phyloP scores from a whole-genome alignment of 2,329 filamentous ascomycete genomes.

The Pleomassaria siparia region DNA sequence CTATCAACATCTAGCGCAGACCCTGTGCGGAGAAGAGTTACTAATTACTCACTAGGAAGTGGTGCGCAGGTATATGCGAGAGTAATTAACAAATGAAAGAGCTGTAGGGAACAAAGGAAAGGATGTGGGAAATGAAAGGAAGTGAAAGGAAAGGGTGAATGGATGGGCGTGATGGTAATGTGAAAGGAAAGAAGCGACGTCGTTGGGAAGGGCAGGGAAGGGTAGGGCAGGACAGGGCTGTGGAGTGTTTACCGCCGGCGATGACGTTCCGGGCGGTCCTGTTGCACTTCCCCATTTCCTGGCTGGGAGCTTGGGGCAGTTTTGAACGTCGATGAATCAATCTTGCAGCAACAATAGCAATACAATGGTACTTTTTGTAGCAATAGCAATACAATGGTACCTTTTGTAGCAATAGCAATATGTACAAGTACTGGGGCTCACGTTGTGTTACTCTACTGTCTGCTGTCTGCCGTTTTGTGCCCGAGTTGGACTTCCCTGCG shows the following conservation, averaged over 20 bases:
- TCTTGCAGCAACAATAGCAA: neutral
- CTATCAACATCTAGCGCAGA: constrained; percentile 6
- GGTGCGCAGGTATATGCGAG: neutral
- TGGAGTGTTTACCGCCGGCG: neutral
- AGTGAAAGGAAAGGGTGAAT: neutral
- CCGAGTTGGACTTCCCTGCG: neutral
- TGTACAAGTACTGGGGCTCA: neutral
- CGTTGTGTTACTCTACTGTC: neutral
- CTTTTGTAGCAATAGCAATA: neutral
- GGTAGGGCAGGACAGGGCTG: neutral
- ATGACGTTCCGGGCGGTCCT: neutral
- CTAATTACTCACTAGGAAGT: neutral
- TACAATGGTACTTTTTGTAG: neutral
- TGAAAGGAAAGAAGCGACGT: too few species aligned
- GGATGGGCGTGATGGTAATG: neutral
- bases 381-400: neutral
- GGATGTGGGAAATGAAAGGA: too few species aligned
- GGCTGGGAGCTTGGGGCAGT: neutral
- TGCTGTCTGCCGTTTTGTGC: too few species aligned
- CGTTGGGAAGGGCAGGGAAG: too few species aligned
- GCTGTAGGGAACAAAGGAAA: neutral
- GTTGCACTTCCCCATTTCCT: neutral
- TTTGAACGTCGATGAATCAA: neutral
- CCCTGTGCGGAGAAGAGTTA: neutral
- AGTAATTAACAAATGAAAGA: neutral